Evolutionary conservation across 192 early-diverging fungal species (phyloP).

Genomic region (Physocladia obscura): DNA sequence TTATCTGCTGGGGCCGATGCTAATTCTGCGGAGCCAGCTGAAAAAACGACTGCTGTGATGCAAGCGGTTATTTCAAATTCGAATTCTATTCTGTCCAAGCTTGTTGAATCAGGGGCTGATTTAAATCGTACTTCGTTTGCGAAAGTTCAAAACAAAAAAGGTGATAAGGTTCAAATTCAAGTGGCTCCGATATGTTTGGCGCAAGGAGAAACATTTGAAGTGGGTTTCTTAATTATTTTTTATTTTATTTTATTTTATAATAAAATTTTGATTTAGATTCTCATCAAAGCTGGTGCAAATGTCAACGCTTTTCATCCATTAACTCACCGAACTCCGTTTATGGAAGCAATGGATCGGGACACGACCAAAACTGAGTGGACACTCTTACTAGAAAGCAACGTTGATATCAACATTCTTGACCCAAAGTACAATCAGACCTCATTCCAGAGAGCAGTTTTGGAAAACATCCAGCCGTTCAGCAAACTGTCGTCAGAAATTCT

Average conservation of each 20-base stretch:
- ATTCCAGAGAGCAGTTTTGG: conserved; percentile 26
- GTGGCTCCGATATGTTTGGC: neutral
- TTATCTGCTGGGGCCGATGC: conserved; percentile 25
- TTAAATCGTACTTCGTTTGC: neutral
- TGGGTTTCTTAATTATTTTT: neutral
- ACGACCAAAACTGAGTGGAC: neutral
- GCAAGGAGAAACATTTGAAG: neutral
- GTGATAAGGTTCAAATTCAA: neutral
- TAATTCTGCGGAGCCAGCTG: conserved; percentile 24
- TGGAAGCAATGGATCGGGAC: conserved; percentile 8
- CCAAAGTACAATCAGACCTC: conserved; percentile 13
- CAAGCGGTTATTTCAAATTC: conserved; percentile 28
- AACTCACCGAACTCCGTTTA: conserved; percentile 9
- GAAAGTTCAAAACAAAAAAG: conserved; percentile 6
- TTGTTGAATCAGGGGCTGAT: neutral
- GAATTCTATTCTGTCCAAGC: conserved; percentile 4
- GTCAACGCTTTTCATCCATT: conserved; percentile 20
- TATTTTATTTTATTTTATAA: neutral
- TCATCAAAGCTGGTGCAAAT: conserved; percentile 18
- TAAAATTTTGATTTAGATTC: neutral
- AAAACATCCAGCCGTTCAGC: conserved; percentile 9
- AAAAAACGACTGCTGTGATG: conserved; percentile 37
- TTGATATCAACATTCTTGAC: conserved; percentile 35
- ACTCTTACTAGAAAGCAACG: conserved; percentile 10
- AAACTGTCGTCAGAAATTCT: neutral